phyloP scores from a whole-genome alignment of 2,329 filamentous ascomycete genomes.

The Biscogniauxia mediterranea region DNA sequence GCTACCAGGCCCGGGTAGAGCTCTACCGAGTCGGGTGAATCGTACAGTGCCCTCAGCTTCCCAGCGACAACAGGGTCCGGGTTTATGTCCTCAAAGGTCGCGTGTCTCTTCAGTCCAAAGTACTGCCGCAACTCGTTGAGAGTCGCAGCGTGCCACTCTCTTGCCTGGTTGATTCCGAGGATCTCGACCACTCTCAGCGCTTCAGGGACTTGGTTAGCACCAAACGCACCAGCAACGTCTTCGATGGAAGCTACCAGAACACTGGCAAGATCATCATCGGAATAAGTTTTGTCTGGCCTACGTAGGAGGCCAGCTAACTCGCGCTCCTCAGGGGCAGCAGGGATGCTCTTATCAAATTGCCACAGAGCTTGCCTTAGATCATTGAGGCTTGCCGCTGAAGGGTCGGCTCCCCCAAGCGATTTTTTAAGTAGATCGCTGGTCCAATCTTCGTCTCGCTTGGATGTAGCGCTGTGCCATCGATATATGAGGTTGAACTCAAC shows the following conservation, averaged over 20 bases:
- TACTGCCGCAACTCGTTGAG: constrained; percentile 52
- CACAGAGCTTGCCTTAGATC: constrained; percentile 48
- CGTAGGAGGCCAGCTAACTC: constrained; percentile 50
- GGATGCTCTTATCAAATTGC: constrained; percentile 45
- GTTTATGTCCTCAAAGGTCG: constrained; percentile 52
- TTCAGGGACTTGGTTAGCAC: constrained; percentile 46
- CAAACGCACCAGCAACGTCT: constrained; percentile 50
- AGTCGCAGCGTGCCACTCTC: constrained; percentile 50
- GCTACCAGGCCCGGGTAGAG: constrained; percentile 57
- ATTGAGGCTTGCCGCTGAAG: constrained; percentile 42
- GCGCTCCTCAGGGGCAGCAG: constrained; percentile 52
- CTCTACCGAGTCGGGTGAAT: constrained; percentile 52
- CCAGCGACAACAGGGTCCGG: constrained; percentile 45
- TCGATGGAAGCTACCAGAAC: constrained; percentile 46
- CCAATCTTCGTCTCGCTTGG: constrained; percentile 44
- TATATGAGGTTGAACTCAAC: constrained; percentile 55
- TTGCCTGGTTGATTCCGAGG: constrained; percentile 45
- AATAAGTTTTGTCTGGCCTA: constrained; percentile 37
- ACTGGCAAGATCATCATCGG: constrained; percentile 42
- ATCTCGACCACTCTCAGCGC: constrained; percentile 47
- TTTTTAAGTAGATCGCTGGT: constrained; percentile 37
- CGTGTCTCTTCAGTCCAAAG: constrained; percentile 49
- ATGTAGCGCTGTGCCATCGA: constrained; percentile 47
- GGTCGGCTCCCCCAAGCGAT: constrained; percentile 38
- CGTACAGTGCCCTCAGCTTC: constrained; percentile 45